Evolutionary conservation across 1,284 basidiomycete genomes (phyloP), one percentile per base, ranked within the genome.

Genomic region (Volvariella volvacea): DNA sequence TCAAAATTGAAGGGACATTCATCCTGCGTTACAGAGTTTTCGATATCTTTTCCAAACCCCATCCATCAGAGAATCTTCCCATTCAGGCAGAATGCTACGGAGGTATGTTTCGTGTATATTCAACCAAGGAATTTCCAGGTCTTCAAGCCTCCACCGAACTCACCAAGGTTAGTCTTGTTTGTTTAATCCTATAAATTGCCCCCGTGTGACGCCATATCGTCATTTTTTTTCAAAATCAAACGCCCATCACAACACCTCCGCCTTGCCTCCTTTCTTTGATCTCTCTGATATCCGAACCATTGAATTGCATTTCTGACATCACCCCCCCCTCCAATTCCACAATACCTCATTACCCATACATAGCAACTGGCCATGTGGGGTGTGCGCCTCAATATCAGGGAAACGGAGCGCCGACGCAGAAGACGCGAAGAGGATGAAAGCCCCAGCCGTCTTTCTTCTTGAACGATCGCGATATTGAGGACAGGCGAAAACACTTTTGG

Each of bases 91-190:
- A 87, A 58, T 81, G 79, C 54, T 83, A 76, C 43, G 84, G 85
- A 6, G 79, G 79, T 0, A 49, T 66, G 1, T 88, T 88, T 59
- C 74, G 73, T 16, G 74, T 88, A 0, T 88, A 84, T 55, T 85
- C 84, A 17, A 88, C 86, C 0, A 88, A 88, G 53, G 82, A 85
- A 56, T 88, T 88, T 55, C 86, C 86, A 0, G 84, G 85, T 1
- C 60, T 88, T 12, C 74, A 71, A 19, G 73, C 80, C 1, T 88
- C 85, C 0, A 88, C 86, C 0, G 77, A 83, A 30, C 62, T 88
- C 34, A 88, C 86, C 3, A 88, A 84, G 73, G 84, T 83, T 38
- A 6, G 25, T 10, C 17, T 14, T 19, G 10, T n/a, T 40, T 40
- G 4, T 17, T 20, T 25, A 7, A 7, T 21, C 7, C n/a, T 36